These are phyloP conservation scores for Ceratobasidium sp. DNA, from an alignment of 1,284 basidiomycete species.

Conservation along the genomic window DNA sequence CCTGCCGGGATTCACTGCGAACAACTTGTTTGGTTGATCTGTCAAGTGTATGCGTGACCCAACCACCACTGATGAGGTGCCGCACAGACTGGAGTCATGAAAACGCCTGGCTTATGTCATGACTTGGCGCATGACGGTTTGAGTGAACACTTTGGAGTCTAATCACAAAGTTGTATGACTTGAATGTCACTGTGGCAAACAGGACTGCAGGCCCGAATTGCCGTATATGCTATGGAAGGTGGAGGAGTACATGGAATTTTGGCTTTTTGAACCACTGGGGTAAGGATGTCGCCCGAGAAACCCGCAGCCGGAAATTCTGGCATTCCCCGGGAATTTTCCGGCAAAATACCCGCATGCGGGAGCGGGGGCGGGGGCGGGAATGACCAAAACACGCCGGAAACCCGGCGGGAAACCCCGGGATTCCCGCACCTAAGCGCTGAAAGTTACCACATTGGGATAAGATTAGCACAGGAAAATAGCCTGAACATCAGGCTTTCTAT, in stretches of 20 bases:
- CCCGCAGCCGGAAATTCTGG: too few species aligned
- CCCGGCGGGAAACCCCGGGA: too few species aligned
- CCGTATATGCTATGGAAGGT: slow-evolving; percentile 50
- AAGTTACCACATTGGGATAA: too few species aligned
- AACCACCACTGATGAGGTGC: neutral
- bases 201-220: slow-evolving; percentile 60
- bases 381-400: too few species aligned
- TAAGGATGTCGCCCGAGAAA: too few species aligned
- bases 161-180: slow-evolving; percentile 65
- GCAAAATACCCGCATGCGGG: too few species aligned
- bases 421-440: too few species aligned
- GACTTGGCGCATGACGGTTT: slow-evolving; percentile 63
- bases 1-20: neutral
- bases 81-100: neutral
- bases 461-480: too few species aligned
- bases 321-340: too few species aligned
- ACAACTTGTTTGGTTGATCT: neutral
- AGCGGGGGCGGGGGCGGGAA: too few species aligned
- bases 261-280: slow-evolving; percentile 61
- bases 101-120: slow-evolving; percentile 57
- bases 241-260: slow-evolving; percentile 56
- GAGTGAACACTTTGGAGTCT: slow-evolving; percentile 60
- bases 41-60: neutral
- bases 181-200: slow-evolving; percentile 62
- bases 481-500: too few species aligned